phyloP scores from a whole-genome alignment of 257 asterid species.

The Nicotiana otophora region DNA sequence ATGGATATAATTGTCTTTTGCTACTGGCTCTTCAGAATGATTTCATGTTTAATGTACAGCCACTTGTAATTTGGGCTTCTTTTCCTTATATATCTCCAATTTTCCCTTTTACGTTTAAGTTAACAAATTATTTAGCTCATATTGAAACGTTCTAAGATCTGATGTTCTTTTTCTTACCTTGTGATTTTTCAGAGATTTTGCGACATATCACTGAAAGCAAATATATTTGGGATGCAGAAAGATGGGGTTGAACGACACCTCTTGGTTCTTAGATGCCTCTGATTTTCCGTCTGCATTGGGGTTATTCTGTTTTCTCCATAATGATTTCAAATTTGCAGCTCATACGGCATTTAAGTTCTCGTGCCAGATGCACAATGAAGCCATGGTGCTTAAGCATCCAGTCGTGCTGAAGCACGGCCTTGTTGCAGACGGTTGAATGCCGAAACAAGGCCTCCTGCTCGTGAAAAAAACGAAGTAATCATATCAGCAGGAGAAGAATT shows the following conservation, averaged over 20 bases:
- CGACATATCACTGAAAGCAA: conserved; percentile 11
- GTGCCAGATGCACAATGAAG: conserved; percentile 29
- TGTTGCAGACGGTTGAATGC: conserved; percentile 27
- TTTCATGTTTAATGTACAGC: background rate
- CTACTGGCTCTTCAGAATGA: background rate
- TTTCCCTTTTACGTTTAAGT: background rate
- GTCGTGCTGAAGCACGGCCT: conserved; percentile 21
- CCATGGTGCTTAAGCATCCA: conserved; percentile 5
- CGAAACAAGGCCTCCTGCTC: conserved; percentile 18
- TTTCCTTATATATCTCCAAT: background rate
- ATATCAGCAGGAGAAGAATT: conserved; percentile 22
- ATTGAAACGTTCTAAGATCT: background rate
- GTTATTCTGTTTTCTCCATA: background rate
- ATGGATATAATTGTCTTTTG: background rate
- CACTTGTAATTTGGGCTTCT: background rate
- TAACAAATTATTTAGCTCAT: background rate
- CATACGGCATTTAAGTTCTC: background rate
- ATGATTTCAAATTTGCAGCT: conserved; percentile 10
- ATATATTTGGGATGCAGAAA: conserved; percentile 39
- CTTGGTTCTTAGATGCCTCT: conserved; percentile 12
- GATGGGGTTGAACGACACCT: conserved; percentile 32
- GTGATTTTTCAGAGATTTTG: conserved; percentile 22
- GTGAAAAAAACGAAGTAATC: background rate
- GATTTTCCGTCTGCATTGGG: conserved; percentile 12
- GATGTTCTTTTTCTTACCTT: background rate